Conservation (phyloP, 805 yeast species). For the Starmera caribaea region DNA sequence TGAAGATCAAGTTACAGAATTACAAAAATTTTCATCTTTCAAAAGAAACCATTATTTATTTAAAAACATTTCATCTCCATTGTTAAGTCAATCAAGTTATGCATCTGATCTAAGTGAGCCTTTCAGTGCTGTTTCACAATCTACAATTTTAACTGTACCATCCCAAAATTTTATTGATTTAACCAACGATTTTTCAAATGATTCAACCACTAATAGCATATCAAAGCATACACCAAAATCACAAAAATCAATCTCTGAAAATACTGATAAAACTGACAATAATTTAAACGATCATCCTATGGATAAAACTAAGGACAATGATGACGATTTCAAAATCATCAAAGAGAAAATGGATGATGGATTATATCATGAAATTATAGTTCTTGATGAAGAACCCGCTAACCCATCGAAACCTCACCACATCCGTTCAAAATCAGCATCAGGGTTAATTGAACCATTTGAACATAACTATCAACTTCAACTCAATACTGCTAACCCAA, state of each 20-base stretch:
- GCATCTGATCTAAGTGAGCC: slow-evolving; percentile 16
- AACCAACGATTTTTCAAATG: slow-evolving; percentile 5
- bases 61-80: slow-evolving; percentile 5
- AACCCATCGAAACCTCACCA: neutral
- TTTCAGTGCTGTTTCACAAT: slow-evolving; percentile 8
- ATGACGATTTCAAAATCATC: slow-evolving; percentile 4
- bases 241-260: neutral
- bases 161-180: slow-evolving; percentile 5
- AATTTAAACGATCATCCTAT: neutral
- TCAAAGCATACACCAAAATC: neutral
- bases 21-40: too few relatives aligned
- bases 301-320: neutral
- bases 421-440: slow-evolving; percentile 7
- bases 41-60: too few relatives aligned
- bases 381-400: slow-evolving; percentile 14
- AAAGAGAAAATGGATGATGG: slow-evolving; percentile 12
- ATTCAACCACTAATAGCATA: neutral
- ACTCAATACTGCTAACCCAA: neutral
- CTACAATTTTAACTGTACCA: slow-evolving; percentile 7
- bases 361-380: slow-evolving; percentile 12
- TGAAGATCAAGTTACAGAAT: too few relatives aligned
- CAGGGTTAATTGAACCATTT: neutral
- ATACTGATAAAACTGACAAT: neutral
- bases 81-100: slow-evolving; percentile 15
- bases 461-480: too few relatives aligned